These are phyloP conservation scores for Ceratocystis cubensis DNA, from an alignment of 2,329 filamentous ascomycete genomes.

Conservation along the genomic window DNA sequence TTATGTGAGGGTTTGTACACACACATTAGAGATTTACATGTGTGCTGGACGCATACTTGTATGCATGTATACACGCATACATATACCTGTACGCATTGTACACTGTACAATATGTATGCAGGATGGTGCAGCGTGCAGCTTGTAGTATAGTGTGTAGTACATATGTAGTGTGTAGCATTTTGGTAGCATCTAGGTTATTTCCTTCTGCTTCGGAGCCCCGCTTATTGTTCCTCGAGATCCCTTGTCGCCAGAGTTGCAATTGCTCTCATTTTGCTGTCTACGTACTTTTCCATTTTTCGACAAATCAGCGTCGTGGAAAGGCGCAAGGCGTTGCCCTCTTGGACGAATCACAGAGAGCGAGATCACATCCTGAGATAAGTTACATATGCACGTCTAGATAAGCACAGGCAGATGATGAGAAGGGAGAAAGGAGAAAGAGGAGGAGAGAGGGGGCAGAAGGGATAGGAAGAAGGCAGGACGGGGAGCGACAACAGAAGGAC, in stretches of 20 bases:
- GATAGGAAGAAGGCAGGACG: neutral
- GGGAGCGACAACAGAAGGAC: neutral
- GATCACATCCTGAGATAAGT: neutral
- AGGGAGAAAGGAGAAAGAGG: neutral
- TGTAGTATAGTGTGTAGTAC: neutral
- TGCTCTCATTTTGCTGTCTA: neutral
- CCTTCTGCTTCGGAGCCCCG: constrained; percentile 1
- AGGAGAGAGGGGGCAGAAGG: neutral
- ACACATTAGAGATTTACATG: neutral
- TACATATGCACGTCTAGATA: constrained; percentile 1
- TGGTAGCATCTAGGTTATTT: constrained; percentile 2
- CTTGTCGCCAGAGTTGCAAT: neutral
- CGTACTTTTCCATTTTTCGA: neutral
- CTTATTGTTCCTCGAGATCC: constrained; percentile 10
- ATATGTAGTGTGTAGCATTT: neutral
- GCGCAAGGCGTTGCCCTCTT: neutral
- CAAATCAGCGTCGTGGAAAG: neutral
- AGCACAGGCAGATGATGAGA: neutral
- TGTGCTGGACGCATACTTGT: neutral
- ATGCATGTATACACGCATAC: neutral
- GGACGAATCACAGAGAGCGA: neutral
- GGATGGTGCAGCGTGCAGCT: neutral
- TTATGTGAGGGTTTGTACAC: neutral
- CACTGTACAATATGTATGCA: neutral
- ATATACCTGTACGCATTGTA: neutral